A percentile compares a stretch with the other conserved stretches of the same genome.
Conservation (phyloP, 2,329 filamentous ascomycete genomes). For the Blastomyces parvus region DNA sequence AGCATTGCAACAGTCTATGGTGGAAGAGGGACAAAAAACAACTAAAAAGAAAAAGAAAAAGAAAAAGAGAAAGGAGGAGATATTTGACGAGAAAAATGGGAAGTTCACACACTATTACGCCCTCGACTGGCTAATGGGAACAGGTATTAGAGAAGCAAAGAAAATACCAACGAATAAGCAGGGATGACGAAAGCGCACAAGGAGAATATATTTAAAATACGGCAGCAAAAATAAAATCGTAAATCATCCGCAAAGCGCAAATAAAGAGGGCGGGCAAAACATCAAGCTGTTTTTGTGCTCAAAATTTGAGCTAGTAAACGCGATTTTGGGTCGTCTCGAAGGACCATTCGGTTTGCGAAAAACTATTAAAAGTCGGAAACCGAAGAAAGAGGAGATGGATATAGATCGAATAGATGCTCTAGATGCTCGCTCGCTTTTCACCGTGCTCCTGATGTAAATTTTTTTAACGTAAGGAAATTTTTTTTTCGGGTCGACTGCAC, state of each 20-base stretch:
- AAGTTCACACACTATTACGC: neutral
- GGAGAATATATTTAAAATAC: neutral
- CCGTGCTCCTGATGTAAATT: conserved; percentile 3
- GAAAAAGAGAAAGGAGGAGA: neutral
- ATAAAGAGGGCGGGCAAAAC: neutral
- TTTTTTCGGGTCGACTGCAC: conserved; percentile 1
- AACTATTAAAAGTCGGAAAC: conserved; percentile 13
- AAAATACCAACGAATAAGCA: neutral
- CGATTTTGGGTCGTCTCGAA: conserved; percentile 1
- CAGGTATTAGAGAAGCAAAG: neutral
- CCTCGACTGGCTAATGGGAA: neutral
- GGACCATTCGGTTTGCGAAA: neutral
- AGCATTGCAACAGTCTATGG: neutral
- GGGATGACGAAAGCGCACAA: conserved; percentile 8
- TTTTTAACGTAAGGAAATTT: neutral
- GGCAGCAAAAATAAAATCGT: conserved; percentile 7
- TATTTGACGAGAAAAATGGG: neutral
- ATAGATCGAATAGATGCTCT: conserved; percentile 2
- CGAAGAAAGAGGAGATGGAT: conserved; percentile 16
- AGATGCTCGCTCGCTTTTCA: conserved; percentile 9
- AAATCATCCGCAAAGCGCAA: conserved; percentile 6
- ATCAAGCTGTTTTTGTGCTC: neutral
- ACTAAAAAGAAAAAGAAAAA: neutral
- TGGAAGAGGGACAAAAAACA: neutral
- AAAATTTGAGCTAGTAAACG: neutral